Conservation (phyloP, 257 asterid species). For the Osmanthus fragrans region DNA sequence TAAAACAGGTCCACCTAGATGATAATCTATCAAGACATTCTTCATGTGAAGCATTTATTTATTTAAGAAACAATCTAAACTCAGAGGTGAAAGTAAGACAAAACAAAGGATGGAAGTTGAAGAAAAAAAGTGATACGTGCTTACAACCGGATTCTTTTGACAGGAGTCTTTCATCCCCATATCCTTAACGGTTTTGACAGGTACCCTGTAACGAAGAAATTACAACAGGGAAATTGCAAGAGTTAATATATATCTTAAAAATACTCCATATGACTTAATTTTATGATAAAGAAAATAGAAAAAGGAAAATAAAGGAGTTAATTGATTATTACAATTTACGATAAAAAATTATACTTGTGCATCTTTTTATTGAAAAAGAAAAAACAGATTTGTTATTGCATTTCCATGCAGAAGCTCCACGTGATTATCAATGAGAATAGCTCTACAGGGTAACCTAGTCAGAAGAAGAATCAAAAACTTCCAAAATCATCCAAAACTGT, state of each 20-base stretch:
- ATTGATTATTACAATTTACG: not conserved
- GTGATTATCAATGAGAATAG: not conserved
- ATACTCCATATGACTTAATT: not conserved
- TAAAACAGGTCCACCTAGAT: not conserved
- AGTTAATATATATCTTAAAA: not conserved
- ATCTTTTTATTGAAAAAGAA: not conserved
- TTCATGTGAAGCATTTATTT: not conserved
- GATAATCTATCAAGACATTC: not conserved
- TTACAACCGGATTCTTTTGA: constrained; percentile 42
- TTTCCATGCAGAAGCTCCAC: not conserved
- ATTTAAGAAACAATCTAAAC: constrained; percentile 12
- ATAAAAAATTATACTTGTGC: not conserved
- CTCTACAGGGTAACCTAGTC: constrained; percentile 10
- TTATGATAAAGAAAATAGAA: not conserved
- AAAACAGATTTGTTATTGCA: not conserved
- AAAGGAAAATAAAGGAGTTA: not conserved
- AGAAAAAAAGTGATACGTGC: constrained; percentile 23
- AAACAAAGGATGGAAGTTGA: not conserved
- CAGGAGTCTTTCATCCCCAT: constrained; percentile 29
- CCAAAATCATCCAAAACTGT: not conserved
- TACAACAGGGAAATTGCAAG: not conserved
- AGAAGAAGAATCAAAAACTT: not conserved
- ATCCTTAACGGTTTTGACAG: constrained; percentile 36
- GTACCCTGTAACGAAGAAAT: constrained; percentile 36
- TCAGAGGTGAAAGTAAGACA: not conserved